These are phyloP conservation scores for Lecanicillium sp. DNA, from an alignment of 2,329 filamentous ascomycete species.

Conservation along the genomic window DNA sequence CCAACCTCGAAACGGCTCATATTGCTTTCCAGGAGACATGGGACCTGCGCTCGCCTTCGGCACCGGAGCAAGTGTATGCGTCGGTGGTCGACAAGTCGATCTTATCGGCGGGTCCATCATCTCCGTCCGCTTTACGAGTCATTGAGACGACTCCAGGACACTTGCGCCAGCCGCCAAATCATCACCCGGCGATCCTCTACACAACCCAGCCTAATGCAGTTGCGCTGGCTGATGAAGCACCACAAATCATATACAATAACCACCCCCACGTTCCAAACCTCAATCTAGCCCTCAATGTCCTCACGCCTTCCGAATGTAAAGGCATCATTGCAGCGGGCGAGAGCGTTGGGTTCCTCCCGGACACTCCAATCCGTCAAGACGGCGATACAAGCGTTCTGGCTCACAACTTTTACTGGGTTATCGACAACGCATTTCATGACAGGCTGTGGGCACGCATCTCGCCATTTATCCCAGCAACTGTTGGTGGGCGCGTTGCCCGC, in stretches of 20 bases:
- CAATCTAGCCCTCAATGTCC: constrained; percentile 50
- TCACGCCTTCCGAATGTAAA: constrained; percentile 54
- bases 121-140: constrained; percentile 40
- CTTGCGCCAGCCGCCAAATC: constrained; percentile 59
- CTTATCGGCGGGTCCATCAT: constrained; percentile 28
- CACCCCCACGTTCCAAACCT: constrained; percentile 59
- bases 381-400: constrained; percentile 58
- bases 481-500: constrained; percentile 49
- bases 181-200: constrained; percentile 58
- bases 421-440: constrained; percentile 55
- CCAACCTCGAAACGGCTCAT: constrained; percentile 27
- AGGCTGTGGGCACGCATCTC: constrained; percentile 55
- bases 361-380: constrained; percentile 59
- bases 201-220: constrained; percentile 52
- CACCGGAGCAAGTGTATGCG: constrained; percentile 41
- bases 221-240: constrained; percentile 33
- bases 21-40: constrained; percentile 54
- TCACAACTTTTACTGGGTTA: constrained; percentile 69
- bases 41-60: constrained; percentile 42
- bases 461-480: constrained; percentile 45
- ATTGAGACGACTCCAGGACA: constrained; percentile 55
- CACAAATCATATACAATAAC: constrained; percentile 43
- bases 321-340: constrained; percentile 61
- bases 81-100: constrained; percentile 52
- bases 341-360: constrained; percentile 56